Conservation (phyloP, 2,329 filamentous ascomycete genomes). For the Microascus cirrosus region DNA sequence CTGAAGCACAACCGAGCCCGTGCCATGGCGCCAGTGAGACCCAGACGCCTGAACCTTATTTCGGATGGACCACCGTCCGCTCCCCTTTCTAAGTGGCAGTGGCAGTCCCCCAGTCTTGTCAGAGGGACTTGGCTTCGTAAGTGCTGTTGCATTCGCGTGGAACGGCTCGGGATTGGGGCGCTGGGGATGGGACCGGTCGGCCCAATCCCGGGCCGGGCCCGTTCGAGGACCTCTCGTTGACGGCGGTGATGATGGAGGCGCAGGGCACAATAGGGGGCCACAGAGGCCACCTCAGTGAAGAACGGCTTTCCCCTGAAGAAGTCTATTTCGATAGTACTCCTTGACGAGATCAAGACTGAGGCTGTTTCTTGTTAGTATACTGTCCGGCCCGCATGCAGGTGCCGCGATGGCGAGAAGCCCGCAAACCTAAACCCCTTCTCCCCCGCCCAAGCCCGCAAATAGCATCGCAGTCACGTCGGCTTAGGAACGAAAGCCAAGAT, state of each 20-base stretch:
- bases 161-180: neutral
- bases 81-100: neutral
- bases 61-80: neutral
- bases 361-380: neutral
- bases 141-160: neutral
- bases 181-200: neutral
- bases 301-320: neutral
- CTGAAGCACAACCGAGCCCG: neutral
- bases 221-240: too few species aligned
- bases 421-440: neutral
- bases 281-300: neutral
- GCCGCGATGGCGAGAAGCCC: neutral
- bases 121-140: neutral
- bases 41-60: neutral
- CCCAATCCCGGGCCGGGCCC: neutral
- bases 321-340: neutral
- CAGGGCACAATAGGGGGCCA: neutral
- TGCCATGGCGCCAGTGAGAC: neutral
- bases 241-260: neutral
- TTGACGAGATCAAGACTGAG: neutral
- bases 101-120: neutral
- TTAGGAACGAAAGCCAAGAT: neutral
- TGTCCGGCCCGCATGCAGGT: neutral
- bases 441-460: neutral
- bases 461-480: neutral